phyloP scores from a whole-genome alignment of 768 basidiomycete species.

The Termitomyces sp. region DNA sequence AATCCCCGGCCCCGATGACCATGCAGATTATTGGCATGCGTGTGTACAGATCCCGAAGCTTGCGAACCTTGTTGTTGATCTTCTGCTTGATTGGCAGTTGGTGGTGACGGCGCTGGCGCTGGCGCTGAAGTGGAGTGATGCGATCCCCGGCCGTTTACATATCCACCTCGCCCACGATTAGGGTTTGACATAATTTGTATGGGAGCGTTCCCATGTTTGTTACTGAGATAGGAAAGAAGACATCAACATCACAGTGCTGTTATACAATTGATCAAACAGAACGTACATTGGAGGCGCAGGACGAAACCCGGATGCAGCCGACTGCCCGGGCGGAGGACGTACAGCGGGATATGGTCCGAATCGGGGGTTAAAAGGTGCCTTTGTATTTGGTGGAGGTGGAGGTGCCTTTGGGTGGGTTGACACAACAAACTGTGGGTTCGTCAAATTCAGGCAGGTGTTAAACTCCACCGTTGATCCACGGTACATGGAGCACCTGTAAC shows the following conservation, averaged over 20 bases:
- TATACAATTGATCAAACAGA: conserved; percentile 3
- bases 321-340: conserved; percentile 49
- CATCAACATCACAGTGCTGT: neutral
- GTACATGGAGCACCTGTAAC: conserved; percentile 78
- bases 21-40: conserved; percentile 13
- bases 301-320: conserved; percentile 58
- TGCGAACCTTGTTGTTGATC: conserved; percentile 5
- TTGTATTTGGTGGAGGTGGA: conserved; percentile 37
- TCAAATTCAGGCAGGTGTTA: conserved; percentile 85
- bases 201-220: conserved; percentile 21
- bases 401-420: conserved; percentile 61
- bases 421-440: conserved; percentile 78
- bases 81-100: conserved; percentile 5
- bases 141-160: conserved; percentile 28
- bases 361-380: conserved; percentile 61
- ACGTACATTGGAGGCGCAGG: conserved; percentile 40
- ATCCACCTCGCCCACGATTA: conserved; percentile 41
- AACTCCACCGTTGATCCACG: conserved; percentile 88
- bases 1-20: conserved; percentile 19
- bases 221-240: conserved; percentile 8
- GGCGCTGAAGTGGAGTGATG: conserved; percentile 11
- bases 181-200: conserved; percentile 79
- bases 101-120: neutral
- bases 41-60: neutral
- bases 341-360: conserved; percentile 62